Conservation (phyloP, 2,329 filamentous ascomycete species). For the Xylariomycetidae sp. region DNA sequence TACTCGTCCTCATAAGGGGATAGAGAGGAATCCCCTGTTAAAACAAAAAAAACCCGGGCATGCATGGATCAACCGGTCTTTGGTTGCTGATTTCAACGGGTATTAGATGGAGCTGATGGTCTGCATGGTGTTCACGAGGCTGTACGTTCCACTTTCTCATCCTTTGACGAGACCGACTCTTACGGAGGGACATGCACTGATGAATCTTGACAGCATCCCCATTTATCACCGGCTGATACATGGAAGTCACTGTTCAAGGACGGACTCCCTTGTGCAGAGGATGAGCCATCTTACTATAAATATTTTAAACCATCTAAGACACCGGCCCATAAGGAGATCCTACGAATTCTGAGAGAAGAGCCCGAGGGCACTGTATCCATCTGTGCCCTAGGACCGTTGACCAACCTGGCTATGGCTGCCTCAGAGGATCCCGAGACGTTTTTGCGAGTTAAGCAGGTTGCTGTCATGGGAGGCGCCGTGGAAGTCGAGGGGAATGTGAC, state of each 20-base stretch:
- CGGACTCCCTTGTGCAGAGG: slow-evolving; percentile 21
- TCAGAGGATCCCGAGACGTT: slow-evolving; percentile 87
- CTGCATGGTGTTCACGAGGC: slow-evolving; percentile 68
- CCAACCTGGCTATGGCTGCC: slow-evolving; percentile 88
- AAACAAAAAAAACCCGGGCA: too few relatives aligned
- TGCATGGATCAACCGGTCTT: too few relatives aligned
- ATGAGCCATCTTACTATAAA: slow-evolving; percentile 43
- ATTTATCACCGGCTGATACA: slow-evolving; percentile 68
- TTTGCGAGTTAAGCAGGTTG: slow-evolving; percentile 80
- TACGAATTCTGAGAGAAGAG: slow-evolving; percentile 78
- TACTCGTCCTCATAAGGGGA: too few relatives aligned
- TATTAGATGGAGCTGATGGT: slow-evolving; percentile 67
- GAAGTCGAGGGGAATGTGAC: slow-evolving; percentile 75
- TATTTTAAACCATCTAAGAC: slow-evolving; percentile 73
- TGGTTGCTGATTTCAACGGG: too few relatives aligned
- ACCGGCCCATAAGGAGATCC: slow-evolving; percentile 78
- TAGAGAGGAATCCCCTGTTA: too few relatives aligned
- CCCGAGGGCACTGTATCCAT: slow-evolving; percentile 84
- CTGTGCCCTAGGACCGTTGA: slow-evolving; percentile 83
- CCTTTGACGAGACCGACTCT: too few relatives aligned
- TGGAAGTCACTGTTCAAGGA: slow-evolving; percentile 66
- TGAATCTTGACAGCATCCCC: too few relatives aligned
- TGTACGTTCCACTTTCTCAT: slow-evolving; percentile 35
- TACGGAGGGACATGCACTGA: too few relatives aligned
- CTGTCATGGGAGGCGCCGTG: slow-evolving; percentile 92